Percentiles rank a stretch among this genome's conserved stretches.
phyloP scores from a whole-genome alignment of 2,329 filamentous ascomycete species.

The Xylogone sp. region DNA sequence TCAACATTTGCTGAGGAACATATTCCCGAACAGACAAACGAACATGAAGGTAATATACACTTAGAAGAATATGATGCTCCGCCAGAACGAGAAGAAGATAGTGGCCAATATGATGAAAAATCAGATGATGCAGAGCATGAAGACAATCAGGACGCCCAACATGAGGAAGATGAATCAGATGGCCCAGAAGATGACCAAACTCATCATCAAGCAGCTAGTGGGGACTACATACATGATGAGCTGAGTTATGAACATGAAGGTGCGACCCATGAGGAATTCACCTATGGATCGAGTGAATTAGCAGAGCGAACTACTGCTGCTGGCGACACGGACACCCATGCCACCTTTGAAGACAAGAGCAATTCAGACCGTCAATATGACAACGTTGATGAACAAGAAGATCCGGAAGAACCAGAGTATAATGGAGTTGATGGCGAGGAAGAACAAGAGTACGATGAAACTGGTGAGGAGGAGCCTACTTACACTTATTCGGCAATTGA shows the following conservation, averaged over 20 bases:
- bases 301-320: neutral
- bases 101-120: neutral
- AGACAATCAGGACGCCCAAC: neutral
- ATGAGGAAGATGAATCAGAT: neutral
- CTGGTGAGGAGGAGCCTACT: conserved; percentile 17
- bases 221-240: neutral
- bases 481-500: neutral
- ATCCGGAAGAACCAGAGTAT: conserved; percentile 10
- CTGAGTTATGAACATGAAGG: neutral
- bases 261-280: neutral
- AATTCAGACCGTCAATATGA: conserved; percentile 15
- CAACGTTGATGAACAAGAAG: conserved; percentile 19
- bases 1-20: conserved; percentile 13
- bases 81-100: neutral
- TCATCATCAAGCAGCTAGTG: conserved; percentile 4
- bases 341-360: conserved; percentile 14
- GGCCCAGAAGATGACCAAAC: neutral
- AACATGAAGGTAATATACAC: neutral
- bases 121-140: neutral
- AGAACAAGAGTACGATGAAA: conserved; percentile 11
- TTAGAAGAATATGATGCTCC: neutral
- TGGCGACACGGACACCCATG: neutral
- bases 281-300: neutral
- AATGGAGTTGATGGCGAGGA: conserved; percentile 19
- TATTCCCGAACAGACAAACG: neutral